phyloP scores from a whole-genome alignment of 2,329 filamentous ascomycete species.

The Arachnomyces sp. region DNA sequence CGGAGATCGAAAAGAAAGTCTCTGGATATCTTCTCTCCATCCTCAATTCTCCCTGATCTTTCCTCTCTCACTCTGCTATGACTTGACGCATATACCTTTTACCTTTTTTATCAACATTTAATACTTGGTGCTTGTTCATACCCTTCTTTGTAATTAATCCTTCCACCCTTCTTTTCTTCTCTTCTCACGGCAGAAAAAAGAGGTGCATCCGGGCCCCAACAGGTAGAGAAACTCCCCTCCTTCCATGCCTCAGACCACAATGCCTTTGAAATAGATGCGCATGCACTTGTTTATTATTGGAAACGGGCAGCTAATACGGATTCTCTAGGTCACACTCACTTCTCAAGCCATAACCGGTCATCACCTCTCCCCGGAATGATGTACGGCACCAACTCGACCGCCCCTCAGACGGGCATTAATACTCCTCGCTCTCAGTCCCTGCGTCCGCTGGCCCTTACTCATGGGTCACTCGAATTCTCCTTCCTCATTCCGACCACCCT shows the following conservation, averaged over 20 bases:
- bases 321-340: too few species aligned
- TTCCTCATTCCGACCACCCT: slow-evolving; percentile 92
- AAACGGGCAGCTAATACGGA: too few species aligned
- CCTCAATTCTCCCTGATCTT: slow-evolving; percentile 1
- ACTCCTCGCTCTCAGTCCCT: slow-evolving; percentile 91
- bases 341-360: too few species aligned
- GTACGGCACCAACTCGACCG: slow-evolving; percentile 68
- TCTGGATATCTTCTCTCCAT: too few species aligned
- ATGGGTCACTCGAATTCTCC: slow-evolving; percentile 92
- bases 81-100: background rate
- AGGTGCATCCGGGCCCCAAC: too few species aligned
- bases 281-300: too few species aligned
- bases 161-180: slow-evolving; percentile 11
- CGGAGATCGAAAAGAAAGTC: too few species aligned
- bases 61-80: background rate
- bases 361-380: slow-evolving; percentile 57
- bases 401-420: slow-evolving; percentile 90
- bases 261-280: too few species aligned
- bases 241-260: too few species aligned
- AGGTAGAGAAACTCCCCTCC: too few species aligned
- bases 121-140: slow-evolving; percentile 1
- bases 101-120: background rate
- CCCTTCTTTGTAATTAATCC: slow-evolving; percentile 6
- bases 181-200: slow-evolving; percentile 7
- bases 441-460: slow-evolving; percentile 79